These are phyloP conservation scores for Talaromyces piceae DNA, from an alignment of 2,329 filamentous ascomycete species.

Conservation along the genomic window DNA sequence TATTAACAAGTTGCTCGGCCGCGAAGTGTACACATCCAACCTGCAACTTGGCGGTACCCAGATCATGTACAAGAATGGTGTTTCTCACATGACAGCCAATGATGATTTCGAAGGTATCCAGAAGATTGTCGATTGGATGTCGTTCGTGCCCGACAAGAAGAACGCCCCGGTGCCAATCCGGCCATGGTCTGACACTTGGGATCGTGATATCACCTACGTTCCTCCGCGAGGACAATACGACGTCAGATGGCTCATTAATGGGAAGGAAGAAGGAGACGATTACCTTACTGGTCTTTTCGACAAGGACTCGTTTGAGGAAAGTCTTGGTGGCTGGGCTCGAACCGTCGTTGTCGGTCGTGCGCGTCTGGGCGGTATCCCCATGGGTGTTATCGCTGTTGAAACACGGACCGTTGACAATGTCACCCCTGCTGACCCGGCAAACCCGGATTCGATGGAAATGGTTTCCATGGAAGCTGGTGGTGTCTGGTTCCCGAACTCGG, in stretches of 20 bases:
- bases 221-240: conserved; percentile 83
- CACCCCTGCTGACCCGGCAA: conserved; percentile 91
- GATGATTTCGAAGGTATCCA: conserved; percentile 97
- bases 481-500: conserved; percentile 99
- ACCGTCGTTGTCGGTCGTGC: conserved; percentile 96
- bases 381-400: conserved; percentile 97
- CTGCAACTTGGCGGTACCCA: conserved; percentile 98
- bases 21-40: conserved; percentile 98
- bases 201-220: conserved; percentile 79
- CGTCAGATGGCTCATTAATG: conserved; percentile 85
- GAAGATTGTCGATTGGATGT: conserved; percentile 97
- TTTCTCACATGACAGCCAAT: conserved; percentile 95
- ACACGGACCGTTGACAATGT: conserved; percentile 94
- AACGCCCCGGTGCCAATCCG: conserved; percentile 88
- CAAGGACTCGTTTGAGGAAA: conserved; percentile 92
- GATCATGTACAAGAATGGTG: conserved; percentile 99
- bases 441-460: conserved; percentile 96
- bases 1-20: conserved; percentile 95
- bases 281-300: conserved; percentile 93
- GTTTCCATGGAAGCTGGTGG: conserved; percentile 91
- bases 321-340: conserved; percentile 91
- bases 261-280: conserved; percentile 73
- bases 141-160: conserved; percentile 93
- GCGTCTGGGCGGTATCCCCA: conserved; percentile 90
- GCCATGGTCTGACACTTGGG: conserved; percentile 78